Evolutionary conservation across 345 rosid species (phyloP).

Genomic region (Ricinus communis): DNA sequence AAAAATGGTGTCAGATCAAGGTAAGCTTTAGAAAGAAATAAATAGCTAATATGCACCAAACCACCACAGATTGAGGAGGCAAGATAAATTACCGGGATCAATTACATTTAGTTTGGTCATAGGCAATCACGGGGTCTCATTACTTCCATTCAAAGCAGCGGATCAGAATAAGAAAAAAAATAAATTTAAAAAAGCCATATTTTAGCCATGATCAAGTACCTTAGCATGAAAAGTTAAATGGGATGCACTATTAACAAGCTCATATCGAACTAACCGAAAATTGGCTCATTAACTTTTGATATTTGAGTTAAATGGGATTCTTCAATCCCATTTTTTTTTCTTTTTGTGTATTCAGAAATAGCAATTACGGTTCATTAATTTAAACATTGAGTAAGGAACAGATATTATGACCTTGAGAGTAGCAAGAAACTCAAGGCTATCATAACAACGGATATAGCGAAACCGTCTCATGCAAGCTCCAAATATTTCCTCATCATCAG

Average conservation of each 20-base stretch:
- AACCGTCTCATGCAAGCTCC: conserved; percentile 61
- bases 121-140: no score
- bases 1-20: neutral
- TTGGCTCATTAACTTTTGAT: neutral
- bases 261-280: neutral
- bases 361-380: no score
- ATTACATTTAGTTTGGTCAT: neutral
- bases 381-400: neutral
- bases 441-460: conserved; percentile 62
- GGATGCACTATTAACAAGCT: neutral
- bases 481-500: conserved; percentile 49
- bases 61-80: neutral
- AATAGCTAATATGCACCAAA: neutral
- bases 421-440: conserved; percentile 61
- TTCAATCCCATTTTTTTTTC: no score
- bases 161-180: neutral
- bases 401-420: conserved; percentile 57
- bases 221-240: neutral
- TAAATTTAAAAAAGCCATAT: neutral
- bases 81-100: neutral
- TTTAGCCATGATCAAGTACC: neutral
- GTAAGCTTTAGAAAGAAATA: neutral
- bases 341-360: no score
- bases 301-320: no score
- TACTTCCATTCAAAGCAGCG: neutral